Percentiles rank a stretch among this genome's conserved stretches.
These are phyloP conservation scores for Telfairia occidentalis DNA, from an alignment of 331 rosid species.

Conservation along the genomic window DNA sequence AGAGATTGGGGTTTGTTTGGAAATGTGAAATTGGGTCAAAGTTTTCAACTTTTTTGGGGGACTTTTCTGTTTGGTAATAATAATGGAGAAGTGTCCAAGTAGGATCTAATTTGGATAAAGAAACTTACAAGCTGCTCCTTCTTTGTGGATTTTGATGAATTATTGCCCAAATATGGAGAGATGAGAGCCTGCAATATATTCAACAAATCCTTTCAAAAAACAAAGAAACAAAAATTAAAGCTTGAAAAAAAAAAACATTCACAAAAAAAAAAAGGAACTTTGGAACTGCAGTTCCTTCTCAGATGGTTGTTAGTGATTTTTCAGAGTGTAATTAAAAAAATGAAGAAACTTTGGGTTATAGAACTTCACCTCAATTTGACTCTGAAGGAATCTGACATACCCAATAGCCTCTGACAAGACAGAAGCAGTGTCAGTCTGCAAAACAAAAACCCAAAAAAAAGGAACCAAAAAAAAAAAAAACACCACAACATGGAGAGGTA, in stretches of 20 bases:
- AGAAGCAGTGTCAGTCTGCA: constrained; percentile 99
- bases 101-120: background rate
- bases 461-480: constrained; percentile 10
- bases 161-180: constrained; percentile 59
- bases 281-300: constrained; percentile 10
- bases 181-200: constrained; percentile 58
- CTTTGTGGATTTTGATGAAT: constrained; percentile 46
- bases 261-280: too few relatives aligned
- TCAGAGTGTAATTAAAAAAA: background rate
- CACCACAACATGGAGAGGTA: background rate
- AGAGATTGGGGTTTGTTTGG: background rate
- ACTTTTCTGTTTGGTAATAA: background rate
- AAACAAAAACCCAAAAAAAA: constrained; percentile 20
- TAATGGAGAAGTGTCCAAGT: background rate
- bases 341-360: constrained; percentile 13
- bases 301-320: constrained; percentile 18
- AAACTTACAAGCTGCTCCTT: constrained; percentile 44
- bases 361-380: constrained; percentile 81
- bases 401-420: constrained; percentile 83
- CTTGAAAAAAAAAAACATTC: background rate
- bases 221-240: background rate
- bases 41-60: background rate
- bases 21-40: background rate
- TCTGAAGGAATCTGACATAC: constrained; percentile 69
- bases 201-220: background rate